These are phyloP conservation scores for Suhomyces emberorum DNA, from an alignment of 805 yeast genomes.

Conservation along the genomic window DNA sequence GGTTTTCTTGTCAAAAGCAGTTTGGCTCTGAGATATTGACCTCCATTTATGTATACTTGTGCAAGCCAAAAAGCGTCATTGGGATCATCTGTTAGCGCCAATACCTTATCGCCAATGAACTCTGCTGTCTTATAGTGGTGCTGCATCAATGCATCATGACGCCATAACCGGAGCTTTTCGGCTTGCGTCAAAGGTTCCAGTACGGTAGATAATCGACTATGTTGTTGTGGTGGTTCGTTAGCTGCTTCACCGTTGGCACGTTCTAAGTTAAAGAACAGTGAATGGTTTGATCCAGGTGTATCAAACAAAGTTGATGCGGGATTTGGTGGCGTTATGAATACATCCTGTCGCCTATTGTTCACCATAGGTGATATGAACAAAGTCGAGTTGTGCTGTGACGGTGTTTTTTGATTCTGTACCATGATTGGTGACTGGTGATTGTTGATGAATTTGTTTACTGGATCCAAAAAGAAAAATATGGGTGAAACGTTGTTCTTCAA, in stretches of 20 bases:
- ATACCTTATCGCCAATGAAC: slow-evolving; percentile 86
- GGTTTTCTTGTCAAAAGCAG: slow-evolving; percentile 56
- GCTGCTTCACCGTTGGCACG: slow-evolving; percentile 8
- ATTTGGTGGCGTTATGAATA: slow-evolving; percentile 48
- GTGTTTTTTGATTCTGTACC: slow-evolving; percentile 23
- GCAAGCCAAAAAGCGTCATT: slow-evolving; percentile 97
- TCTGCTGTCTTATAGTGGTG: slow-evolving; percentile 90
- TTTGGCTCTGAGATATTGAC: slow-evolving; percentile 76
- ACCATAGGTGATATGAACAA: slow-evolving; percentile 70
- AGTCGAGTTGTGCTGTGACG: slow-evolving; percentile 68
- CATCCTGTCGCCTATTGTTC: slow-evolving; percentile 37
- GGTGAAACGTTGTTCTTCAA: too few relatives aligned
- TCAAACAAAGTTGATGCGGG: slow-evolving; percentile 43
- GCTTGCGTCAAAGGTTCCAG: slow-evolving; percentile 65
- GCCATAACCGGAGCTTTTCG: slow-evolving; percentile 83
- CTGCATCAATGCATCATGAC: slow-evolving; percentile 89
- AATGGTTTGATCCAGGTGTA: slow-evolving; percentile 38
- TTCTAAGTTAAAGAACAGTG: slow-evolving; percentile 37
- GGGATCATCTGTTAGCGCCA: slow-evolving; percentile 79
- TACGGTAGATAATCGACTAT: slow-evolving; percentile 1
- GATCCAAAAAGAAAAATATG: too few relatives aligned
- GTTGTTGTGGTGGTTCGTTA: slow-evolving; percentile 5
- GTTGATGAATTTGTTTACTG: too few relatives aligned
- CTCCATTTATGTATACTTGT: slow-evolving; percentile 76
- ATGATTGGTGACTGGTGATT: too few relatives aligned